Evolutionary conservation across 129 eudicot genomes (phyloP).

Genomic region (Artemisia argyi): DNA sequence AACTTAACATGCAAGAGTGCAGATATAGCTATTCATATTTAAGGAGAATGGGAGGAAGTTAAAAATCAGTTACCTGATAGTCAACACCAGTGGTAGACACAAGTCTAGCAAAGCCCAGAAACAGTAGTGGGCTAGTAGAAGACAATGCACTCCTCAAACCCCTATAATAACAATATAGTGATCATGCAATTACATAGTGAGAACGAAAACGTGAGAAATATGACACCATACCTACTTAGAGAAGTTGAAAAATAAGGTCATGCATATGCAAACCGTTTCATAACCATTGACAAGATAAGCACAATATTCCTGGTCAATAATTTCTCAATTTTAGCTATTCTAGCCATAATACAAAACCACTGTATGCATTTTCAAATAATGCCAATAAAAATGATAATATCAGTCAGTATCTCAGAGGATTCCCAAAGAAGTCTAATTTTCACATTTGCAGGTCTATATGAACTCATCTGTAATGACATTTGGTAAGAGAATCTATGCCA

Average conservation of each 20-base stretch:
- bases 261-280: neutral
- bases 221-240: neutral
- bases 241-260: neutral
- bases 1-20: neutral
- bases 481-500: too few relatives aligned
- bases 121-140: conserved; percentile 69
- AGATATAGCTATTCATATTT: neutral
- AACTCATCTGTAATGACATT: too few relatives aligned
- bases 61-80: conserved; percentile 67
- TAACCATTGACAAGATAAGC: neutral
- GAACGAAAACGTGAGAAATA: neutral
- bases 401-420: too few relatives aligned
- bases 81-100: conserved; percentile 71
- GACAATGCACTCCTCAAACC: conserved; percentile 54
- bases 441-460: too few relatives aligned
- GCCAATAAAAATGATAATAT: too few relatives aligned
- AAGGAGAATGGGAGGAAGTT: neutral
- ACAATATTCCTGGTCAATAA: too few relatives aligned
- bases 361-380: too few relatives aligned
- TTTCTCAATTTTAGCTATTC: too few relatives aligned
- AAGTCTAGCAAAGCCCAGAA: conserved; percentile 87
- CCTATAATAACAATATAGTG: conserved; percentile 44
- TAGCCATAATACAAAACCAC: too few relatives aligned
- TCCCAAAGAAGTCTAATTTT: too few relatives aligned
- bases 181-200: conserved; percentile 11